Evolutionary conservation across 148 eudicot genomes (phyloP).

Genomic region (Fallopia convolvulus): DNA sequence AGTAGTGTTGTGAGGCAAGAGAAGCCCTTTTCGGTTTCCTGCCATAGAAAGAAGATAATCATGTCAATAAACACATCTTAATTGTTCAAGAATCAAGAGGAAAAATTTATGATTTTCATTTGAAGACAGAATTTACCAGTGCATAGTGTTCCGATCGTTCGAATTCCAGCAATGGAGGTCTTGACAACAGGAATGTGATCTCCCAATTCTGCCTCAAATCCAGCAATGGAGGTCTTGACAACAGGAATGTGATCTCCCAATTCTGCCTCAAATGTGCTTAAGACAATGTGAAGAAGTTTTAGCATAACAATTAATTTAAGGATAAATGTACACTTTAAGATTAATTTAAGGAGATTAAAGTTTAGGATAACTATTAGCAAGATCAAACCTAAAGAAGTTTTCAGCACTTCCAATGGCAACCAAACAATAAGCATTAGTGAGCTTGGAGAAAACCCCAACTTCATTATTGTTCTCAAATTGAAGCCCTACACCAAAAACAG

Average conservation of each 20-base stretch:
- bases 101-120: neutral
- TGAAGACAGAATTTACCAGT: slow-evolving; percentile 28
- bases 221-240: slow-evolving; percentile 48
- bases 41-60: slow-evolving; percentile 16
- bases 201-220: no score
- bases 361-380: neutral
- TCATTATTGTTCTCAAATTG: slow-evolving; percentile 89
- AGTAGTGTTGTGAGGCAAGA: slow-evolving; percentile 84
- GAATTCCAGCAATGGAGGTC: slow-evolving; percentile 42
- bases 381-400: slow-evolving; percentile 69
- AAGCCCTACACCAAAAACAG: slow-evolving; percentile 38
- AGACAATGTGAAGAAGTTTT: neutral
- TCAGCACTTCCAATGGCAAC: slow-evolving; percentile 93
- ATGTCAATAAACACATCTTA: neutral
- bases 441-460: slow-evolving; percentile 82
- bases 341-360: neutral
- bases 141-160: slow-evolving; percentile 53
- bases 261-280: slow-evolving; percentile 54
- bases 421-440: slow-evolving; percentile 83
- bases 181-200: slow-evolving; percentile 49
- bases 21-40: slow-evolving; percentile 96
- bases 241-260: slow-evolving; percentile 48
- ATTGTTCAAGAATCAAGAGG: neutral
- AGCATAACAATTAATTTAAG: neutral
- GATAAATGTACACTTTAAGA: no score